Conservation (phyloP, 2,329 filamentous ascomycete genomes). For the Colletotrichum spaethianum region DNA sequence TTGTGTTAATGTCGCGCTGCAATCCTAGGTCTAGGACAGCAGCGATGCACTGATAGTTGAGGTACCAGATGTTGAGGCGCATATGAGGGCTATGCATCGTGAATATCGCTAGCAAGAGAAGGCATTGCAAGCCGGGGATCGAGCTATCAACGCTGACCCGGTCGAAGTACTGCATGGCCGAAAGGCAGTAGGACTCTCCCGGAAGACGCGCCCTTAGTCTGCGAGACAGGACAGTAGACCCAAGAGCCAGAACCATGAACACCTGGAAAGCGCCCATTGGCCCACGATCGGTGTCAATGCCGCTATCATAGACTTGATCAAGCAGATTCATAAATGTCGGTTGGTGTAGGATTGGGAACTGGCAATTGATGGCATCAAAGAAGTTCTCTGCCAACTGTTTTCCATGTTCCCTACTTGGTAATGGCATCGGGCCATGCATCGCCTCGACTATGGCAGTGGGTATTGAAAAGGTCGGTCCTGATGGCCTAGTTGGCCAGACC, state of each 20-base stretch:
- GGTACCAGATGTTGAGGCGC: constrained; percentile 66
- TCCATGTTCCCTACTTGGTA: constrained; percentile 53
- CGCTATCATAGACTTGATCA: constrained; percentile 51
- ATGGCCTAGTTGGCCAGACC: constrained; percentile 2
- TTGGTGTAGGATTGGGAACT: constrained; percentile 65
- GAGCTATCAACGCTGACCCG: constrained; percentile 63
- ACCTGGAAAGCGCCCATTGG: constrained; percentile 60
- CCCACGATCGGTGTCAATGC: constrained; percentile 42
- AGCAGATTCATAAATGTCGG: constrained; percentile 53
- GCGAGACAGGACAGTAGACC: constrained; percentile 60
- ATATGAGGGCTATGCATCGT: constrained; percentile 65
- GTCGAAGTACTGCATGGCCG: constrained; percentile 63
- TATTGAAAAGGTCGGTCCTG: constrained; percentile 37
- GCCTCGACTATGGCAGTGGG: constrained; percentile 51
- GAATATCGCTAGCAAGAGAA: constrained; percentile 62
- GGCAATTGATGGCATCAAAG: constrained; percentile 62
- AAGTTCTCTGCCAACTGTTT: constrained; percentile 60
- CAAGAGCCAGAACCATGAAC: constrained; percentile 68
- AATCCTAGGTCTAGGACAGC: constrained; percentile 65
- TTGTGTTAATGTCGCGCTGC: constrained; percentile 61
- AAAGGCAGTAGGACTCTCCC: constrained; percentile 63
- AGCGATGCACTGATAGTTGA: constrained; percentile 69
- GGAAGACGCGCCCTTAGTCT: constrained; percentile 60
- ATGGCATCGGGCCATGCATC: constrained; percentile 49
- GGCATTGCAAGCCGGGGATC: constrained; percentile 63